phyloP scores from a whole-genome alignment of 2,329 filamentous ascomycete genomes.

The Ophiobolus disseminans region DNA sequence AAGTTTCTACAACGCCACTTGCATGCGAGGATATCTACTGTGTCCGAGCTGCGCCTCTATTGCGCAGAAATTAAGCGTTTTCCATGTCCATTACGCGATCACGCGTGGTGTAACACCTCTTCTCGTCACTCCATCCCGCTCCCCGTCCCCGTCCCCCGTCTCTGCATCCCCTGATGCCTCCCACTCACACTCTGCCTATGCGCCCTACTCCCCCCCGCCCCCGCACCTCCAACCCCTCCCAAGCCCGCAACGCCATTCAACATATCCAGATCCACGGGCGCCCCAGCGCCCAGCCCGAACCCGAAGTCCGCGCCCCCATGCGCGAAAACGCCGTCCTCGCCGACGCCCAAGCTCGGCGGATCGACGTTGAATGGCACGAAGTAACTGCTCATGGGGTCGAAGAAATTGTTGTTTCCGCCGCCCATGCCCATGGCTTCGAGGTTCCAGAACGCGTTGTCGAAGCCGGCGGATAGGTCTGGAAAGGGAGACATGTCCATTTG shows the following conservation, averaged over 20 bases:
- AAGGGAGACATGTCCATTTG: constrained; percentile 44
- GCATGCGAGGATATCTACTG: no score
- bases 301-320: constrained; percentile 21
- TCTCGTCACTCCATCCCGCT: background rate
- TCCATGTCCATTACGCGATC: no score
- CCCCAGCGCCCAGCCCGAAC: constrained; percentile 32
- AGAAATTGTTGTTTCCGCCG: constrained; percentile 30
- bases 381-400: constrained; percentile 71
- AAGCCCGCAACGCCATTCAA: constrained; percentile 17
- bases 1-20: no score
- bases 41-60: no score
- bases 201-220: background rate
- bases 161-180: background rate
- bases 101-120: background rate
- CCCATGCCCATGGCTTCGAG: constrained; percentile 40
- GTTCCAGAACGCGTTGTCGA: constrained; percentile 45
- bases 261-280: constrained; percentile 25
- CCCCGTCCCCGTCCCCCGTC: constrained; percentile 3
- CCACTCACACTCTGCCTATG: background rate
- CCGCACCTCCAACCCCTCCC: background rate
- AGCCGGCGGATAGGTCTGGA: constrained; percentile 39
- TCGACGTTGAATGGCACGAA: constrained; percentile 94
- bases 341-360: constrained; percentile 61
- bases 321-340: constrained; percentile 46
- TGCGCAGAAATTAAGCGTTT: background rate